Evolutionary conservation across 163 green algal genomes (phyloP), one percentile per base, ranked within the genome.

Genomic region (Chlamydomonas reinhardtii): DNA sequence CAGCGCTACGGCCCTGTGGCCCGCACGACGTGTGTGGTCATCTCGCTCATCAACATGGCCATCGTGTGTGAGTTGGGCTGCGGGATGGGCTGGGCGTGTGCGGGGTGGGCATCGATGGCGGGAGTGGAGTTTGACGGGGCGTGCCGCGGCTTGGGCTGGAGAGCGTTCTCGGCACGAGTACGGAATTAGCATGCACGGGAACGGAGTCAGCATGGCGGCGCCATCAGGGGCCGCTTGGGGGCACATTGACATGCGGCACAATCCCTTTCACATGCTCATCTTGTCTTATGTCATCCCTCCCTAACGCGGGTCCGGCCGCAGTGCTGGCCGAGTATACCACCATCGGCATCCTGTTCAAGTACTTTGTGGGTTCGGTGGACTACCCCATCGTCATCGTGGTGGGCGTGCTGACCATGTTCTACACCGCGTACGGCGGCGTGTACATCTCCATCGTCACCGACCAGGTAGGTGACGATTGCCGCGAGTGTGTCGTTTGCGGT

Each of bases 381-480:
- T 94, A 88, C 34, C 89, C 93, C 68, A 95, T 97, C 76, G 90
- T 96, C 61, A 84, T 97, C 75, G 74, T 87, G 2, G 79, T 87
- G 31, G 86, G 86, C 64, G 17, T 84, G 8, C 73, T 90, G 20
- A 90, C 86, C 64, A 87, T 89, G 59, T 22, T 84, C 2, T 96
- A 97, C 88, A 96, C 94, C 31, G 79, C 90, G 29, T 92, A 93
- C 73, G 94, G 95, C 35, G 95, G 95, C 75, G 82, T 95, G 43
- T 91, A 93, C 74, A 90, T 97, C 48, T 95, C 90, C 74, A 96
- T 97, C 84, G 82, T 95, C 56, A 97, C 95, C 22, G 95, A 97
- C 84, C 91, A 95, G 32, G n/a, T 93, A 6, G 48, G 48, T 56
- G 48, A 19, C 19, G 48, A 56, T 91, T 94, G 84, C n/a, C n/a